A percentile compares a stretch with the other conserved stretches of the same genome.
Conservation (phyloP, 371 early-diverging fungal genomes). For the Mucor ambiguus region DNA sequence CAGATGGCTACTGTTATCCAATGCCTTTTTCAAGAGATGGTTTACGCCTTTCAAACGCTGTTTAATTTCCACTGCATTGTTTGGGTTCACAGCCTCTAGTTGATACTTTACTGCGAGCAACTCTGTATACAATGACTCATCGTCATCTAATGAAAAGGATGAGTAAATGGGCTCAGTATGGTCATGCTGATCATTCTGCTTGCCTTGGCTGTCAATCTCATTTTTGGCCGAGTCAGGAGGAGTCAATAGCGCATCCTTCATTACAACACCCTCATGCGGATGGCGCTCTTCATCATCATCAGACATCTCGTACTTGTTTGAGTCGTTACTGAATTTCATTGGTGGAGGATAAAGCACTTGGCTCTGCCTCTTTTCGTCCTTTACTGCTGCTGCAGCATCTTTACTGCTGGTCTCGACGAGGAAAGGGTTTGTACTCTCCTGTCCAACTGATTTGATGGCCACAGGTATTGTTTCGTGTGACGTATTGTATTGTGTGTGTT, state of each 20-base stretch:
- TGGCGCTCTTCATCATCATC: not conserved
- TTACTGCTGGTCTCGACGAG: not conserved
- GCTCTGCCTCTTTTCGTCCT: not conserved
- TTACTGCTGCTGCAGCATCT: not conserved
- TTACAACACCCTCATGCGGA: not conserved
- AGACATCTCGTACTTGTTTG: not conserved
- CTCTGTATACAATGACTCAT: slow-evolving; percentile 12
- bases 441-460: not conserved
- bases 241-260: not conserved
- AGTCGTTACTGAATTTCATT: not conserved
- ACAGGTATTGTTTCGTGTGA: not conserved
- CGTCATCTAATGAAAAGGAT: not conserved
- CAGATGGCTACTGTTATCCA: slow-evolving; percentile 4
- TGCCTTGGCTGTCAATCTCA: not conserved
- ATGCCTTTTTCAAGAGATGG: not conserved
- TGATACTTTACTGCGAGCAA: slow-evolving; percentile 11
- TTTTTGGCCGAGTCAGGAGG: slow-evolving; percentile 1
- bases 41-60: slow-evolving; percentile 5
- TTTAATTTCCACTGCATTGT: slow-evolving; percentile 8
- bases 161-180: not conserved
- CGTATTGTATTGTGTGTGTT: slow-evolving; percentile 3
- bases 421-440: not conserved
- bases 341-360: not conserved
- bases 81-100: slow-evolving; percentile 10
- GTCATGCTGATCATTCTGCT: not conserved